Conservation (phyloP, 192 early-diverging fungal species). For the Pilobolus umbonatus region DNA sequence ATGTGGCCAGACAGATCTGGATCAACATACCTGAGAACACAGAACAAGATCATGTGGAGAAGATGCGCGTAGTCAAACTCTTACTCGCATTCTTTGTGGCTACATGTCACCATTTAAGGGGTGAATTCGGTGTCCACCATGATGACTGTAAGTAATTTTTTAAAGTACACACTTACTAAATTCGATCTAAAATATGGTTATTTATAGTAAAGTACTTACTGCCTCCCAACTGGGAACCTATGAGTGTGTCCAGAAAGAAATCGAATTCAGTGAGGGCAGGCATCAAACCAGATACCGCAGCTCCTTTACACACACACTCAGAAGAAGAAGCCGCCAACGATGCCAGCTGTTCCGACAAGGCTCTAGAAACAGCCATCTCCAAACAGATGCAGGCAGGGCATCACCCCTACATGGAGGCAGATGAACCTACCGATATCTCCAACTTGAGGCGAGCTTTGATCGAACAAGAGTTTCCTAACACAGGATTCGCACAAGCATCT, state of each 20-base stretch:
- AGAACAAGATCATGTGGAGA: constrained; percentile 47
- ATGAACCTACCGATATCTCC: constrained; percentile 19
- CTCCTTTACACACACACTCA: not conserved
- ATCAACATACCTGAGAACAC: constrained; percentile 49
- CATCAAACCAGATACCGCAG: not conserved
- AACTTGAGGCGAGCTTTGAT: constrained; percentile 17
- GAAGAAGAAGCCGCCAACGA: not conserved
- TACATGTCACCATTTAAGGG: constrained; percentile 57
- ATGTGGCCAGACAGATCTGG: constrained; percentile 67
- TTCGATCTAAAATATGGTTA: not conserved
- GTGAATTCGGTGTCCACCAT: constrained; percentile 55
- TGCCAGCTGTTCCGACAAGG: not conserved
- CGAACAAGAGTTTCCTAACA: constrained; percentile 13
- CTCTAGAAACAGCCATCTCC: not conserved
- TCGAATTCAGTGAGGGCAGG: not conserved
- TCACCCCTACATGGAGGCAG: constrained; percentile 7
- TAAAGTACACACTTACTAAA: not conserved
- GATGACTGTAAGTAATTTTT: constrained; percentile 36
- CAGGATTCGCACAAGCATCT: not conserved
- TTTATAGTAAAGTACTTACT: not conserved
- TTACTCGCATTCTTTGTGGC: constrained; percentile 52
- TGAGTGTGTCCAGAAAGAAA: not conserved
- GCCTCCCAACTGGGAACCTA: not conserved
- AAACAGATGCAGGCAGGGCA: not conserved
- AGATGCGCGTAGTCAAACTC: constrained; percentile 46